Evolutionary conservation across 306 rosid species (phyloP).

Genomic region (Biancaea sappan): DNA sequence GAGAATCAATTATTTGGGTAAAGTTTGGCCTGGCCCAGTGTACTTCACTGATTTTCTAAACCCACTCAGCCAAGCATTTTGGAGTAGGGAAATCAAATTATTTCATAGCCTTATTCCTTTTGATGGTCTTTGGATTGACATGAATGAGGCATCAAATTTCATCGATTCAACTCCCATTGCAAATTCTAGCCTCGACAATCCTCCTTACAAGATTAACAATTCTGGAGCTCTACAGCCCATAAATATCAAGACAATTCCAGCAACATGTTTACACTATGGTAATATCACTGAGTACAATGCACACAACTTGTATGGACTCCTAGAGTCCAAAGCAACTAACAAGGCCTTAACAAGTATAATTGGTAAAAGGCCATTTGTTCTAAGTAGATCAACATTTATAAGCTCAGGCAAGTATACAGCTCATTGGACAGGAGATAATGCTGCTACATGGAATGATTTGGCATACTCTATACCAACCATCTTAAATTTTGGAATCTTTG

Average conservation of each 20-base stretch:
- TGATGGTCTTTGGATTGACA: conserved; percentile 91
- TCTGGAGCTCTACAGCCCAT: conserved; percentile 45
- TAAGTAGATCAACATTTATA: conserved; percentile 82
- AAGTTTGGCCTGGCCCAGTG: conserved; percentile 90
- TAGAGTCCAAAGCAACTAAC: conserved; percentile 69
- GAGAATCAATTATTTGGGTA: conserved; percentile 66
- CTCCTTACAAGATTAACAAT: conserved; percentile 77
- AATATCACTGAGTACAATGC: conserved; percentile 72
- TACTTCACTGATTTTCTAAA: conserved; percentile 78
- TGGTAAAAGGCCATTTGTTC: conserved; percentile 86
- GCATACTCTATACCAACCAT: conserved; percentile 73
- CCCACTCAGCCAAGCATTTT: conserved; percentile 53
- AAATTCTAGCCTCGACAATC: conserved; percentile 68
- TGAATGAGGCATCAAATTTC: conserved; percentile 82
- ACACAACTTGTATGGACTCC: conserved; percentile 78
- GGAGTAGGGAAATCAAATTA: conserved; percentile 71
- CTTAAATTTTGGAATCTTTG: conserved; percentile 75
- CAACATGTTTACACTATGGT: conserved; percentile 64
- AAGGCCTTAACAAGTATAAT: conserved; percentile 54
- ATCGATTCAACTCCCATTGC: conserved; percentile 54
- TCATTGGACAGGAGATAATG: conserved; percentile 96
- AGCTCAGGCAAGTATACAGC: conserved; percentile 90
- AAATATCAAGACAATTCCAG: conserved; percentile 57
- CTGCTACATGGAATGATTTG: conserved; percentile 84
- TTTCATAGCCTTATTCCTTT: conserved; percentile 60